phyloP scores from a whole-genome alignment of 75 land plant genomes.

The Picea glauca region DNA sequence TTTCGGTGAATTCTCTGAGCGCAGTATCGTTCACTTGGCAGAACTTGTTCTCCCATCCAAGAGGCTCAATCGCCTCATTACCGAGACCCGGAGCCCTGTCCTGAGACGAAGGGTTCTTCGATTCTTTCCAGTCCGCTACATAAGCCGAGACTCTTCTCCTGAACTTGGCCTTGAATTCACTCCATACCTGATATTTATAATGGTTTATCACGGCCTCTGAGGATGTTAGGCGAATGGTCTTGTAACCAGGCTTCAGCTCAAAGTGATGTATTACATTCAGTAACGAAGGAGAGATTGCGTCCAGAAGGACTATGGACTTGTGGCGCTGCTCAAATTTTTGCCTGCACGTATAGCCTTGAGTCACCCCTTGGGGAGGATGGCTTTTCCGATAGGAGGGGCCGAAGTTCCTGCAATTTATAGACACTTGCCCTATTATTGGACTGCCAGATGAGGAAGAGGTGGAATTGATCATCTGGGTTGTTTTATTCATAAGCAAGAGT shows the following conservation, averaged over 20 bases:
- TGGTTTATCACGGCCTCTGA: conserved; percentile 32
- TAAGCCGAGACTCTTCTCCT: conserved; percentile 29
- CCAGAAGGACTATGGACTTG: conserved; percentile 33
- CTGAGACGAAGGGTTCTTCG: too few species aligned
- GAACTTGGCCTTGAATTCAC: conserved; percentile 35
- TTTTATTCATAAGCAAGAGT: neutral
- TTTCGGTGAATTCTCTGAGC: conserved; percentile 14
- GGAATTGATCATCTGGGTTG: neutral
- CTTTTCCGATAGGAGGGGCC: conserved; percentile 25
- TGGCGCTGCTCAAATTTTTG: conserved; percentile 15
- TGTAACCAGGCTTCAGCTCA: conserved; percentile 18
- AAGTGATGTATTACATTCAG: conserved; percentile 40
- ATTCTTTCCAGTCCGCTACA: conserved; percentile 15
- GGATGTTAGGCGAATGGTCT: neutral
- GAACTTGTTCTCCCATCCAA: too few species aligned
- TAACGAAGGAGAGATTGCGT: conserved; percentile 2
- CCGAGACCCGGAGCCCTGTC: too few species aligned
- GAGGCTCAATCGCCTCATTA: too few species aligned
- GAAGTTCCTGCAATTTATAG: conserved; percentile 23
- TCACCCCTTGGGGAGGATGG: conserved; percentile 26
- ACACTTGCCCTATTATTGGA: conserved; percentile 22
- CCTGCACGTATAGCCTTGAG: conserved; percentile 44
- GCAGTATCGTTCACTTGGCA: too few species aligned
- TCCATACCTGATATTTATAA: conserved; percentile 47
- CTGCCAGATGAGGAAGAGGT: neutral